phyloP scores from a whole-genome alignment of 768 basidiomycete species.

The Hericium coralloides region DNA sequence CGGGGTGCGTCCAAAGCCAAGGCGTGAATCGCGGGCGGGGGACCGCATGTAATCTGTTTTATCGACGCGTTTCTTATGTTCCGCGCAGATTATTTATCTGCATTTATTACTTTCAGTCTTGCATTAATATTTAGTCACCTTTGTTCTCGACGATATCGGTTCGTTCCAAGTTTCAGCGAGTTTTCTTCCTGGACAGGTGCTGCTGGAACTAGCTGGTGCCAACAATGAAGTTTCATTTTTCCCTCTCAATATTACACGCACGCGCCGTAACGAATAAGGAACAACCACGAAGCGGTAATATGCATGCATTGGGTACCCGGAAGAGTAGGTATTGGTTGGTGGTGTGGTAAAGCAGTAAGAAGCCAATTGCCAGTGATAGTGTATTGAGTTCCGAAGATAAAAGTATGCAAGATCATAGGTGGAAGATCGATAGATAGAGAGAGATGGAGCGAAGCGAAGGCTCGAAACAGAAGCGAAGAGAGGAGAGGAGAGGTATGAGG shows the following conservation, averaged over 20 bases:
- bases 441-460: not conserved
- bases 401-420: not conserved
- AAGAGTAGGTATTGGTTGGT: not conserved
- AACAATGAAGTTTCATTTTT: not conserved
- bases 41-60: too few relatives aligned
- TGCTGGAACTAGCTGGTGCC: not conserved
- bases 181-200: not conserved
- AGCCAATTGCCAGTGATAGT: not conserved
- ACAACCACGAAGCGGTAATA: not conserved
- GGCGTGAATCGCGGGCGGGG: too few relatives aligned
- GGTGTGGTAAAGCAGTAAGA: not conserved
- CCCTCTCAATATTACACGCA: not conserved
- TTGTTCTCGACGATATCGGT: too few relatives aligned
- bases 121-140: too few relatives aligned
- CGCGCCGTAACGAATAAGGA: not conserved
- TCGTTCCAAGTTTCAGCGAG: too few relatives aligned
- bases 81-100: too few relatives aligned
- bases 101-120: too few relatives aligned
- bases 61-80: too few relatives aligned
- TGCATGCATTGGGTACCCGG: not conserved
- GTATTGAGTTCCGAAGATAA: not conserved
- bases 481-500: too few relatives aligned
- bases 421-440: not conserved
- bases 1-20: constrained; percentile 1
- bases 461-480: not conserved